These are phyloP conservation scores for Cryphonectria parasitica DNA, from an alignment of 2,329 filamentous ascomycete genomes.

Conservation along the genomic window DNA sequence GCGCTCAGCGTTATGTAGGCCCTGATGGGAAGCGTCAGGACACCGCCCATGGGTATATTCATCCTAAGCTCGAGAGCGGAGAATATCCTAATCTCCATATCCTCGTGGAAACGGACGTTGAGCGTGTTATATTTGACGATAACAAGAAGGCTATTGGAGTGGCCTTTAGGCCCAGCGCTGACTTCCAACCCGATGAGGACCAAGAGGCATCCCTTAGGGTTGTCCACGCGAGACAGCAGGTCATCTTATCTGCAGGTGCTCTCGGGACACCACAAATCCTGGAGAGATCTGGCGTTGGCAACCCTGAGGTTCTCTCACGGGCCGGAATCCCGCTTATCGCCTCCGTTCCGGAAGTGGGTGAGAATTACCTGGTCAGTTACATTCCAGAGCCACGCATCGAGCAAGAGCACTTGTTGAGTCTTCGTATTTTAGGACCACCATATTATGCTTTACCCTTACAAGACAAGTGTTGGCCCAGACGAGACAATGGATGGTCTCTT, in stretches of 20 bases:
- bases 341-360: no score
- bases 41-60: slow-evolving; percentile 44
- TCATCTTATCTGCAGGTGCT: slow-evolving; percentile 46
- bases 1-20: slow-evolving; percentile 29
- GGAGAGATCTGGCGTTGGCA: slow-evolving; percentile 55
- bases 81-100: slow-evolving; percentile 58
- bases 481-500: no score
- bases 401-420: no score
- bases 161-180: slow-evolving; percentile 50
- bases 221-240: slow-evolving; percentile 53
- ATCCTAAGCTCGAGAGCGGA: slow-evolving; percentile 50
- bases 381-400: no score
- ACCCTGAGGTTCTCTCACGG: slow-evolving; percentile 46
- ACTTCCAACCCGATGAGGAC: slow-evolving; percentile 36
- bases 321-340: no score
- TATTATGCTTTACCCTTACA: no score
- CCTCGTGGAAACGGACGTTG: slow-evolving; percentile 55
- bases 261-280: slow-evolving; percentile 49
- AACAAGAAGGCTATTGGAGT: slow-evolving; percentile 53
- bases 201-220: slow-evolving; percentile 34
- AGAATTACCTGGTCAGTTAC: no score
- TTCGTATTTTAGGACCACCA: no score
- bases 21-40: slow-evolving; percentile 57
- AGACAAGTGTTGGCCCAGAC: no score
- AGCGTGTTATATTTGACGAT: slow-evolving; percentile 51